Conservation (phyloP, 2,329 filamentous ascomycete genomes). For the Bipolaris sorokiniana region DNA sequence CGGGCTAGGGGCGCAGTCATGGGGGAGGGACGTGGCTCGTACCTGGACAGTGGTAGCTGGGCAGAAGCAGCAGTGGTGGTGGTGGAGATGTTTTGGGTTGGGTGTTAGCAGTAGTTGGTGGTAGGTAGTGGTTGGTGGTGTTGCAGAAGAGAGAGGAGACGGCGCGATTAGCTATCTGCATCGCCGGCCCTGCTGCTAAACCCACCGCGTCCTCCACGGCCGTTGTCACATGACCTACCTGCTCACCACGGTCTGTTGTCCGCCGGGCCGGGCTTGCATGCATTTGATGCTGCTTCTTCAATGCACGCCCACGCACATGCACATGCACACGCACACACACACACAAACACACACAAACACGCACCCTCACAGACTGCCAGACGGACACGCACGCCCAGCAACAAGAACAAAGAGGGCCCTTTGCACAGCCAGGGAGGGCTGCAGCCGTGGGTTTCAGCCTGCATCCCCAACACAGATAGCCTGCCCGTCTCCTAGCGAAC, state of each 20-base stretch:
- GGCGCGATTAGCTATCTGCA: slow-evolving; percentile 18
- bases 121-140: neutral
- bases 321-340: neutral
- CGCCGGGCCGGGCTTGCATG: neutral
- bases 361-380: neutral
- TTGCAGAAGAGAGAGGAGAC: slow-evolving; percentile 6
- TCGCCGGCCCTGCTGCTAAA: slow-evolving; percentile 13
- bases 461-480: slow-evolving; percentile 10
- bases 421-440: slow-evolving; percentile 1
- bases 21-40: slow-evolving; percentile 4
- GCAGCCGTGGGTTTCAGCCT: slow-evolving; percentile 14
- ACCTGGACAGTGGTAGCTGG: slow-evolving; percentile 5
- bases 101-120: neutral
- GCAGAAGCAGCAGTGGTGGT: neutral
- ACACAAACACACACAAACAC: neutral
- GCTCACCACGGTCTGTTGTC: neutral
- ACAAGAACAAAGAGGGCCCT: neutral
- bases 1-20: slow-evolving; percentile 14
- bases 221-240: slow-evolving; percentile 17
- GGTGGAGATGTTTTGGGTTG: neutral
- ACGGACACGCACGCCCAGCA: neutral
- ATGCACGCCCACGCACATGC: neutral
- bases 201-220: slow-evolving; percentile 10
- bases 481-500: slow-evolving; percentile 6
- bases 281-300: neutral